phyloP scores from a whole-genome alignment of 1,284 basidiomycete species.

The Fomitopsis palustris region DNA sequence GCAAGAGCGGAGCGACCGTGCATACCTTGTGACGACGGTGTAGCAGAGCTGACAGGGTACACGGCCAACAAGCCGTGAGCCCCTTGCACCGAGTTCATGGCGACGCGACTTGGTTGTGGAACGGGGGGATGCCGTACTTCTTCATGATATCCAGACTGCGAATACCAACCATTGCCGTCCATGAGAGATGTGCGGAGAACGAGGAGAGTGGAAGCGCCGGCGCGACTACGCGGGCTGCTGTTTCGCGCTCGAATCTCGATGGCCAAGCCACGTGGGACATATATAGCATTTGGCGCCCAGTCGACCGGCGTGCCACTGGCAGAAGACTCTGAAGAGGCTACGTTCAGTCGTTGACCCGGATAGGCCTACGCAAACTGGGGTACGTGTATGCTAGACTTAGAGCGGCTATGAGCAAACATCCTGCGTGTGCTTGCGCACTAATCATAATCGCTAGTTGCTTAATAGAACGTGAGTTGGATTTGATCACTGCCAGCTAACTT shows the following conservation, averaged over 20 bases:
- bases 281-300: too few species aligned
- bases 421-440: too few species aligned
- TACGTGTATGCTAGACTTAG: too few species aligned
- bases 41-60: slow-evolving; percentile 69
- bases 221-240: not conserved
- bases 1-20: not conserved
- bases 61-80: slow-evolving; percentile 58
- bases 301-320: too few species aligned
- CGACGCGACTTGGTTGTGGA: not conserved
- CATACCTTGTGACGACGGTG: slow-evolving; percentile 65
- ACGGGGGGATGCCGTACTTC: not conserved
- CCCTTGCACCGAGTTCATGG: slow-evolving; percentile 48
- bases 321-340: too few species aligned
- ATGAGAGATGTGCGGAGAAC: not conserved
- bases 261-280: too few species aligned
- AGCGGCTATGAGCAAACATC: too few species aligned
- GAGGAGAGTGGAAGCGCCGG: not conserved
- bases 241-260: not conserved
- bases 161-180: not conserved
- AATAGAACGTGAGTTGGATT: too few species aligned
- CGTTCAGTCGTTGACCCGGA: too few species aligned
- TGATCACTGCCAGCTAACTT: too few species aligned
- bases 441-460: too few species aligned
- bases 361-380: too few species aligned
- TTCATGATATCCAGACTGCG: not conserved